Base-by-base conservation (phyloP, 2,329 filamentous ascomycete species). In the Daldinia sp. region DNA sequence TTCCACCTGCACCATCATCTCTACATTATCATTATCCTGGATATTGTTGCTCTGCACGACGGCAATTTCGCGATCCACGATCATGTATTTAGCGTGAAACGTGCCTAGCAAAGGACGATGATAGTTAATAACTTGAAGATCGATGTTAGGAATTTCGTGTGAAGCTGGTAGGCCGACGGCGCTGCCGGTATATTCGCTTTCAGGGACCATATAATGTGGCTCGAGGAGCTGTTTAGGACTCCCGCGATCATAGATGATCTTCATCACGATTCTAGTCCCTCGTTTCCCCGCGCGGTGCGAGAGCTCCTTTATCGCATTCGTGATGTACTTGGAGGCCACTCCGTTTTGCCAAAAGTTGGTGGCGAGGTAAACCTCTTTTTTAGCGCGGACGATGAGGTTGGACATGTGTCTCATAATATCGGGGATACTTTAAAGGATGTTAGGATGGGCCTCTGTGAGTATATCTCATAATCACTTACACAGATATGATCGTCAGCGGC, bases 11-110 rank as follows among this genome's bases (percentile, higher is more conserved):
- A 85, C 82, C 84, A 92, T 88, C 91, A 94, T 93, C 75, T 94
- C 91, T 57, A 93, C 63, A 67, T 94, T 94, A 69, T 91, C 89
- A 54, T 93, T 94, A 66, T 92, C 87, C 74, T 87, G 82, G 50
- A 94, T 90, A 70, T 94, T 94, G 74, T 93, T 93, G 77, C 90
- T 93, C 76, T 91, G 89, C 1, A 94, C 74, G 1, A 91, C 79
- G 0, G 85, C 91, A n/a, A 90, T 80, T 64, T 84, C 86, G 5
- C 91, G 83, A 74, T 94, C 91, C 1, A 94, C 86, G 1, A 94
- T 80, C 81, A 92, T 90, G 72, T 90, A 93, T 72, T 94, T 94
- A 64, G 87, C 82, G 71, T 94, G 91, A 37, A 93, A 90, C 0
- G 91, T 94, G 0, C 91, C 91, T 2, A 94, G 76, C 1, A 90